These are phyloP conservation scores for Teunomyces kruisii DNA, from an alignment of 805 yeast genomes.

Conservation along the genomic window DNA sequence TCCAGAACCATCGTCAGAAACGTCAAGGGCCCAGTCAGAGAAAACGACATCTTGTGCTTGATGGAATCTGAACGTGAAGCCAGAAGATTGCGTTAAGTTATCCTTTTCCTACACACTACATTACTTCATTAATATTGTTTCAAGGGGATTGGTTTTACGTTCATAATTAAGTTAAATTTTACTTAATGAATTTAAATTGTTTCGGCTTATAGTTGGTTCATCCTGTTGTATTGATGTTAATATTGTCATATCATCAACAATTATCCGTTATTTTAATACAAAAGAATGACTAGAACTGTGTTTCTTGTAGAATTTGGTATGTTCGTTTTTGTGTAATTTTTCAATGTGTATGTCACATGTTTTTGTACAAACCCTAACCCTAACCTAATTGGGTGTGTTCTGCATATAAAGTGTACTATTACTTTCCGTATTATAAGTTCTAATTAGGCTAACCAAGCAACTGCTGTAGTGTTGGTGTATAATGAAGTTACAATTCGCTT, in stretches of 20 bases:
- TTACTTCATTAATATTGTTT: slow-evolving; percentile 3
- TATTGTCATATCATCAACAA: slow-evolving; percentile 1
- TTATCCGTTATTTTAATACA: slow-evolving; percentile 2
- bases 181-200: not conserved
- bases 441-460: too few species aligned
- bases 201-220: slow-evolving; percentile 1
- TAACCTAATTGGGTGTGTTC: not conserved
- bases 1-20: slow-evolving; percentile 95
- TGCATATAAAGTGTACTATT: too few species aligned
- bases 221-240: slow-evolving; percentile 3
- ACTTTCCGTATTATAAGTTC: too few species aligned
- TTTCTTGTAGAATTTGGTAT: not conserved
- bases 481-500: too few species aligned
- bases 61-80: slow-evolving; percentile 99
- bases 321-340: slow-evolving; percentile 1
- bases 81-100: slow-evolving; percentile 78
- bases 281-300: slow-evolving; percentile 1
- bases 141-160: slow-evolving; percentile 2
- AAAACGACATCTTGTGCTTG: slow-evolving; percentile 96
- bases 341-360: slow-evolving; percentile 1
- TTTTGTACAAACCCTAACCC: slow-evolving; percentile 1
- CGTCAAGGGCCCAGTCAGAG: slow-evolving; percentile 97
- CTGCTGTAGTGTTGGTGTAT: too few species aligned
- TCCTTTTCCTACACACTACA: not conserved
- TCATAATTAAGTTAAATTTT: not conserved